Evolutionary conservation across 306 rosid species (phyloP), one percentile per base, ranked within the genome.

Genomic region (Parietaria judaica): DNA sequence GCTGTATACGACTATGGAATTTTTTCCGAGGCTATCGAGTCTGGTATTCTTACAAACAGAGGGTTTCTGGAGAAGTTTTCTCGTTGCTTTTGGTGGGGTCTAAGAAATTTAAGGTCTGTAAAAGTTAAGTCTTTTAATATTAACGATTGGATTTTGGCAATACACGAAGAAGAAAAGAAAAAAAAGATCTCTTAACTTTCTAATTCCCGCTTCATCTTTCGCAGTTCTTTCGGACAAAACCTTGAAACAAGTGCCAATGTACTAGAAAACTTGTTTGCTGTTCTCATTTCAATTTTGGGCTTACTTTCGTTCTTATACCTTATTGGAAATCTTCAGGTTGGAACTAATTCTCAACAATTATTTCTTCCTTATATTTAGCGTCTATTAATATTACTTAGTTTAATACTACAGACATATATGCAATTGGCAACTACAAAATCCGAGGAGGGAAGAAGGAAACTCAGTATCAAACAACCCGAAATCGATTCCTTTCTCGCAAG

Each of bases 241-340:
- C 87, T 85, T 34, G 17, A 77, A 61, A 81, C 92, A 35, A 79
- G 77, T 57, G 74, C 77, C 53, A 59, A 47, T 51, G 53, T 77
- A 0, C 0, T 39, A 60, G 92, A 85, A 79, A 85, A 67, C 58
- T 0, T 34, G 47, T 81, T 85, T 68, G 85, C 85, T 16, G 47
- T 80, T 66, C 57, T 54, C 71, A 70, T 81, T 52, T 60, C 80
- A 51, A 64, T 81, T 36, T 47, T 54, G 69, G 92, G 92, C 56
- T 72, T 85, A 78, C 76, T 81, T 51, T 64, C 82, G 59, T 81
- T 85, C 66, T 55, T 82, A 3, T 58, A 64, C 14, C 91, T 84
- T 54, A 79, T 84, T 58, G 91, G 85, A 75, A 84, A 79, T 67
- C 65, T 84, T 76, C 91, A 81, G 91, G 91, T 81, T 31, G 8